Evolutionary conservation across 495 filamentous ascomycete species (phyloP), one percentile per base, ranked within the genome.

Genomic region (Tuber borchii): DNA sequence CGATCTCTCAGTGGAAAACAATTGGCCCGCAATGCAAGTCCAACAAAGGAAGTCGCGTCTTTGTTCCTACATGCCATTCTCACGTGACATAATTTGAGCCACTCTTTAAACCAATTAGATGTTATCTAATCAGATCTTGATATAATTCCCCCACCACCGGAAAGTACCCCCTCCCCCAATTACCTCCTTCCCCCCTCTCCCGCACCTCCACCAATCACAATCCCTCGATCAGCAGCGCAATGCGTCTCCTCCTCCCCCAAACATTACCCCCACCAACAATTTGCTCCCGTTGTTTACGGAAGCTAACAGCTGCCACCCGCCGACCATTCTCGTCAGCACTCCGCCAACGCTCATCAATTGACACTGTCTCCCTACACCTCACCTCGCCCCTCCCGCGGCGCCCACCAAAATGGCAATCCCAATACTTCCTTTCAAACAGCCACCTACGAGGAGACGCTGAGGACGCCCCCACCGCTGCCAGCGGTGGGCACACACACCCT

Each of bases 371-470:
- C 56, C 26, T 65, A 14, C 56, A 34, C 56, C 10, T 34, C 56
- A 12, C 72, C 14, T 20, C 51, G 31, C 2, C 72, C 16, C n/a
- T 43, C 5, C 19, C 68, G 2, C 26, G 68, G 5, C 31, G 8
- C 19, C n/a, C 17, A 40, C 69, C 37, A 34, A 69, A 20, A 73
- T 81, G 80, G 80, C 79, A 77, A 70, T 69, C 71, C 20, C 69
- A 73, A 37, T 82, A 82, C 46, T 82, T 82, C 40, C 44, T 81
- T n/a, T 71, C 80, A 10, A 82, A 82, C 39, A 48, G 43, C 2
- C 74, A 76, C 45, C 72, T 82, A 34, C 71, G 43, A 44, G 73
- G n/a, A 31, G n/a, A 69, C 39, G n/a, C 43, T 61, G 34, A 3
- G 17, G 46, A 31, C 40, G 39, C 45, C 48, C 69, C 9, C 70